Percentiles rank a stretch among this genome's conserved stretches.
phyloP scores from a whole-genome alignment of 2,329 filamentous ascomycete genomes.

The Diaporthe aspalathi region DNA sequence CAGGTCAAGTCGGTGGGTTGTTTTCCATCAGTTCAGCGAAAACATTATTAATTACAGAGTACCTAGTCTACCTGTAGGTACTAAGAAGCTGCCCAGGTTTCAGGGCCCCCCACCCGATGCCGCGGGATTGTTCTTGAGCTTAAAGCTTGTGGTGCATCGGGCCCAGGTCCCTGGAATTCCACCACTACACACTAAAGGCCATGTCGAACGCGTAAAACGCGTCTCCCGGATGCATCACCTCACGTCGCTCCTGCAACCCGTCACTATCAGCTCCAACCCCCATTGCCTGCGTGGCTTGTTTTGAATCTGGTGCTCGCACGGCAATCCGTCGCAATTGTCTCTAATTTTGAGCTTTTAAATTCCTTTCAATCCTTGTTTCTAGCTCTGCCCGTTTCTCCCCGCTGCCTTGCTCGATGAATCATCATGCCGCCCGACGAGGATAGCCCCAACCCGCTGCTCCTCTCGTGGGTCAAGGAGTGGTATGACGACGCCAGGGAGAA shows the following conservation, averaged over 20 bases:
- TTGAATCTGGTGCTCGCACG: neutral
- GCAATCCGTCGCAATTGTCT: neutral
- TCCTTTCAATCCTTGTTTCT: neutral
- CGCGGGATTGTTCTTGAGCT: conserved; percentile 14
- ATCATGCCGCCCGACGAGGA: conserved; percentile 46
- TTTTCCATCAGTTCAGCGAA: neutral
- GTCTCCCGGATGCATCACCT: conserved; percentile 11
- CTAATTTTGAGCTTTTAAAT: neutral
- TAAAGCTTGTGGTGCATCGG: conserved; percentile 23
- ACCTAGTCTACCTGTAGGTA: neutral
- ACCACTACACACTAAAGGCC: neutral
- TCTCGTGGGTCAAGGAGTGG: conserved; percentile 83
- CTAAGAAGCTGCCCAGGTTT: neutral
- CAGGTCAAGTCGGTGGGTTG: neutral
- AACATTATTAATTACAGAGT: neutral
- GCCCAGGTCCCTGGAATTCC: conserved; percentile 18
- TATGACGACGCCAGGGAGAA: conserved; percentile 75
- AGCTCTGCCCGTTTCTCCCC: neutral
- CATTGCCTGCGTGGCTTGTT: neutral
- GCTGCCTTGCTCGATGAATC: neutral
- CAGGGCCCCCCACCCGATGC: conserved; percentile 10
- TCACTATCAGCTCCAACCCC: neutral
- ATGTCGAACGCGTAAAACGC: conserved; percentile 9
- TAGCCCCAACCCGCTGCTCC: conserved; percentile 76
- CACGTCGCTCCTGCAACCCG: conserved; percentile 19